phyloP scores from a whole-genome alignment of 768 basidiomycete species.

The Mycena floridula region DNA sequence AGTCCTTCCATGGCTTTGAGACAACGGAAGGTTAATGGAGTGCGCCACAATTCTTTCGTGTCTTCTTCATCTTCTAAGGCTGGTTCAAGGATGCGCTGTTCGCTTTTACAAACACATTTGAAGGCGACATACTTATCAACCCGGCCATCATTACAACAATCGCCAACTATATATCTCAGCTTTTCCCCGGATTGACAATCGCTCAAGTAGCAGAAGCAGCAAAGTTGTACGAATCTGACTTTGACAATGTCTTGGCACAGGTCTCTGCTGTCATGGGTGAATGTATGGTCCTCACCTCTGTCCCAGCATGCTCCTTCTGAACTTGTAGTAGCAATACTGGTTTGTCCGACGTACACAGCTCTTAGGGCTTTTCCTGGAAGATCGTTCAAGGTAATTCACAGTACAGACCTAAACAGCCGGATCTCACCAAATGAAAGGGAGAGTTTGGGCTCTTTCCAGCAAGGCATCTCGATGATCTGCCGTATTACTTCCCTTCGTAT shows the following conservation, averaged over 20 bases:
- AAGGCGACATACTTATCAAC: slow-evolving; percentile 22
- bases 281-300: slow-evolving; percentile 7
- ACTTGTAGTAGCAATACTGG: slow-evolving; percentile 20
- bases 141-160: slow-evolving; percentile 1
- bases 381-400: slow-evolving; percentile 19
- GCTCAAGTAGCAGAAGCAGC: slow-evolving; percentile 7
- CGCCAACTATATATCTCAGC: slow-evolving; percentile 9
- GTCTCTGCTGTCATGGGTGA: slow-evolving; percentile 14
- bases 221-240: slow-evolving; percentile 6
- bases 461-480: slow-evolving; percentile 27
- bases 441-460: slow-evolving; percentile 38
- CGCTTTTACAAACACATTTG: slow-evolving; percentile 19
- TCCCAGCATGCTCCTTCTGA: background rate
- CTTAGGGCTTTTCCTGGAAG: slow-evolving; percentile 18
- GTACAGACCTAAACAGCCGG: no score
- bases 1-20: slow-evolving; percentile 22
- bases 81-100: slow-evolving; percentile 12
- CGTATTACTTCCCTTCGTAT: slow-evolving; percentile 29
- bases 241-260: slow-evolving; percentile 10
- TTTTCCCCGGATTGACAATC: slow-evolving; percentile 13
- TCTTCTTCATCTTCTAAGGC: background rate
- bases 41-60: slow-evolving; percentile 7
- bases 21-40: slow-evolving; percentile 25
- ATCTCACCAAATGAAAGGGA: slow-evolving; percentile 24
- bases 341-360: slow-evolving; percentile 25